Base-by-base conservation (phyloP, 1,139 yeast species). In the Taphrina wiesneri region DNA sequence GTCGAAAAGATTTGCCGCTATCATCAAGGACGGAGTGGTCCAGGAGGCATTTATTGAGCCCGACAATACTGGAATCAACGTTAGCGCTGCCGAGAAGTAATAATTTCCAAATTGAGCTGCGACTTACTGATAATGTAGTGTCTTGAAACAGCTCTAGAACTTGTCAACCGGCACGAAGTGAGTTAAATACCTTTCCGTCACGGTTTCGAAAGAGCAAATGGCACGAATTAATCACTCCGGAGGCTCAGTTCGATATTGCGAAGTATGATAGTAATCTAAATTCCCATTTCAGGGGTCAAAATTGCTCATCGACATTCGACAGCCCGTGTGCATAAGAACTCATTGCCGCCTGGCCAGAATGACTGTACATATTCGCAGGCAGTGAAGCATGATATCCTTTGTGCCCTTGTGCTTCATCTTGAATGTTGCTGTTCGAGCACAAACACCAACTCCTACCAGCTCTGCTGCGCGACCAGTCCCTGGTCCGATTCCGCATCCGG, bases 1-100 rank as follows among this genome's bases (percentile, higher is more conserved):
- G 77, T 82, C 87, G 60, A 85, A 84, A 78, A 83, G 97, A 76
- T 88, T 83, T 72, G 95, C 93, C 30, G 81, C 89, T 65, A 77
- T 88, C 67, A 85, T 89, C 23, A 86, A 88, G 70, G 83, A 90
- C 70, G 96, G 96, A 59, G 80, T 80, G 71, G 92, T 90, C 62
- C 77, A 78, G 62, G 77, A 85, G 71, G 80, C 85, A 46, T 87
- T 87, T 75, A 84, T 86, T 65, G 97, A 90, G 78, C 96, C 52
- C 3, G 63, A 54, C 32, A 47, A 47, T 17, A 63, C 66, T 7
- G 63, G 63, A 5, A 46, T 63, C 19, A 56, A 56, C 9, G 57
- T 53, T 51, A 62, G 65, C 36, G 53, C 60, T 6, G 65, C 65
- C 23, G 65, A 62, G 28, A 53, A 54, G 62, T 56, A 39, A 39